Evolutionary conservation across 306 rosid species (phyloP).

Genomic region (Fragaria iinumae): DNA sequence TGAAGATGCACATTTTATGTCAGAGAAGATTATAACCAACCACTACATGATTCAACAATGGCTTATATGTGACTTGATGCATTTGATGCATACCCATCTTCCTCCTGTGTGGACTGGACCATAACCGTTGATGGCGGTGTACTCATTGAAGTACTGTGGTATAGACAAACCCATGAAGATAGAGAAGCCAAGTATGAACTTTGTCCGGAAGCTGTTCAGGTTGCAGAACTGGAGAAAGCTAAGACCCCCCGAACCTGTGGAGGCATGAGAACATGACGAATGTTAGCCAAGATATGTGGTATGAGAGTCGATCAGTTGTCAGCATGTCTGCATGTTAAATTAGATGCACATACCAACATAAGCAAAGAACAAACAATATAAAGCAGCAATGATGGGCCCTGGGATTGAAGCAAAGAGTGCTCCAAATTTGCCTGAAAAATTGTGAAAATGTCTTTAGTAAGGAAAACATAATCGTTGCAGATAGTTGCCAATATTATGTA

Average conservation of each 20-base stretch:
- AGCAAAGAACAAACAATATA: slow-evolving; percentile 91
- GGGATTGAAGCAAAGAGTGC: slow-evolving; percentile 96
- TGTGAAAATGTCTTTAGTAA: slow-evolving; percentile 19
- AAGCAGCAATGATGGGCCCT: slow-evolving; percentile 82
- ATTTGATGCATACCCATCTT: slow-evolving; percentile 79
- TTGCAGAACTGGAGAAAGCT: slow-evolving; percentile 97
- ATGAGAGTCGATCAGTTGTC: slow-evolving; percentile 11
- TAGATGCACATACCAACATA: slow-evolving; percentile 73
- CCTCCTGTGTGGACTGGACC: slow-evolving; percentile 89
- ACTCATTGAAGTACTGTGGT: slow-evolving; percentile 95
- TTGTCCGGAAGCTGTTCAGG: slow-evolving; percentile 90
- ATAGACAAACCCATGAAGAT: slow-evolving; percentile 89
- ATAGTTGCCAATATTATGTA: neutral
- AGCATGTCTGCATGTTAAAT: slow-evolving; percentile 10
- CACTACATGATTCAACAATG: slow-evolving; percentile 9
- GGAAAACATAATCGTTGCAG: neutral
- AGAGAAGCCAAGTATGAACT: slow-evolving; percentile 82
- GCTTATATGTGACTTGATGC: slow-evolving; percentile 14
- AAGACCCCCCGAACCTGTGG: slow-evolving; percentile 73
- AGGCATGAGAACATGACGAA: neutral
- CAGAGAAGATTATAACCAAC: slow-evolving; percentile 6
- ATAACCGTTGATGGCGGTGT: slow-evolving; percentile 66
- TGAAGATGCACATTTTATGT: neutral
- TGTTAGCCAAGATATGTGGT: neutral
- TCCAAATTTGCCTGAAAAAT: slow-evolving; percentile 81